Base-by-base conservation (phyloP, 371 early-diverging fungal species). In the Apophysomyces ossiformis region DNA sequence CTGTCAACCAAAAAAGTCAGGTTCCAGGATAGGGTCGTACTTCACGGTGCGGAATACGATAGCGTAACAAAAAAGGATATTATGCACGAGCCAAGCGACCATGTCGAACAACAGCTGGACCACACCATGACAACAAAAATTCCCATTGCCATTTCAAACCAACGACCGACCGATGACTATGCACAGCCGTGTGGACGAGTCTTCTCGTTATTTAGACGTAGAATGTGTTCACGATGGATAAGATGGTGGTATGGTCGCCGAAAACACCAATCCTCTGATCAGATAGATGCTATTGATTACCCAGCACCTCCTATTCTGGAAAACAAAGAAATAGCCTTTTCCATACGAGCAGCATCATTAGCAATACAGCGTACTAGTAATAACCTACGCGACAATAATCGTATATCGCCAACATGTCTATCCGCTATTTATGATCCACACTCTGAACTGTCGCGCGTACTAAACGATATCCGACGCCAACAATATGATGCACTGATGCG, bases 401-500 rank as follows among this genome's bases (percentile, higher is more conserved):
- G 47, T 18, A 47, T 47, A 7, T 26, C 54, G 21, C 5, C 21
- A 50, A 21, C 21, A 50, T 5, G 21, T 50, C 54, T 21, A 50
- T 50, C 54, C 21, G 54, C 54, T n/a, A 50, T 50, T 32, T 50
- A 50, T 50, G 54, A 50, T 50, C 21, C 54, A 9, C 2, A 9
- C 8, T 50, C 54, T 9, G 54, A 50, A 21, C 54, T 50, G 21
- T 50, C 54, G 35, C 54, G 54, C 21, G 54, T 50, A n/a, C 54
- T 50, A 0, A 21, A 21, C 5, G 21, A 50, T 21, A 21, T 50
- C 9, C 54, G 54, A 50, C n/a, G 9, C n/a, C 54, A 21, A 21
- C 54, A 50, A 21, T 50, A 21, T 50, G 54, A 50, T 21, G 54
- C 54, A 21, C 54, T 50, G 4, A 50, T 50, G 54, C 18, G 9